These are phyloP conservation scores for Tolypocladium guangdongense DNA, from an alignment of 2,329 filamentous ascomycete species.

Conservation along the genomic window DNA sequence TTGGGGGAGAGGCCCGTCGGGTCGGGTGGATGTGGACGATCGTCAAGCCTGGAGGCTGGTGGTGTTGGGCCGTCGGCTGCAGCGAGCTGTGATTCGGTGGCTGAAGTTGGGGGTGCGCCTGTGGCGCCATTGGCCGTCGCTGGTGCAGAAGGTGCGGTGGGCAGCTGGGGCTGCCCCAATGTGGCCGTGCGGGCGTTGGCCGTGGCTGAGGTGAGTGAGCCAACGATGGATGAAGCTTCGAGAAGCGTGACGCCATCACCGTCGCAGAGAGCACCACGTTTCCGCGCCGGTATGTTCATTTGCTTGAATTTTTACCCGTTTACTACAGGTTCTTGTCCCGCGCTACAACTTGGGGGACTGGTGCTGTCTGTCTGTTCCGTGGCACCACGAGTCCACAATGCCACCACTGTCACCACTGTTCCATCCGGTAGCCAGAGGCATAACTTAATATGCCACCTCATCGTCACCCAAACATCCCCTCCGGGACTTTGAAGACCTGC, in stretches of 20 bases:
- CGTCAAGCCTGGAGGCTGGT: background rate
- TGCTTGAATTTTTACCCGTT: background rate
- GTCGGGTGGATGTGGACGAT: background rate
- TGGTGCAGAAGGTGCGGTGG: background rate
- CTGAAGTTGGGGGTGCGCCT: constrained; percentile 1
- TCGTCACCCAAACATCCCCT: too few species aligned
- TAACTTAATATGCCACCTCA: too few species aligned
- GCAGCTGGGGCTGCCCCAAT: background rate
- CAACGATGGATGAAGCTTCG: background rate
- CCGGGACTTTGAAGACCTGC: too few species aligned
- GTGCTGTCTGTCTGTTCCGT: too few species aligned
- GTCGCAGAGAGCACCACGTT: too few species aligned
- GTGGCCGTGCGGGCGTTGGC: background rate
- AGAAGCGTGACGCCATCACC: background rate
- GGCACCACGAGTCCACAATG: too few species aligned
- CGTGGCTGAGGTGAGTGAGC: background rate
- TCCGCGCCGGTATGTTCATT: too few species aligned
- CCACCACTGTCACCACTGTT: too few species aligned
- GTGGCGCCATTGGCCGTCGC: background rate
- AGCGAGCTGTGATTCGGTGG: constrained; percentile 6
- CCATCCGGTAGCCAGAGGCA: too few species aligned
- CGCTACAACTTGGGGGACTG: background rate
- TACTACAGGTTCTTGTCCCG: background rate
- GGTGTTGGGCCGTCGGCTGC: background rate
- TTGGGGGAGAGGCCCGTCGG: background rate